Conservation (phyloP, 805 yeast species). For the Danielia reshetovae region DNA sequence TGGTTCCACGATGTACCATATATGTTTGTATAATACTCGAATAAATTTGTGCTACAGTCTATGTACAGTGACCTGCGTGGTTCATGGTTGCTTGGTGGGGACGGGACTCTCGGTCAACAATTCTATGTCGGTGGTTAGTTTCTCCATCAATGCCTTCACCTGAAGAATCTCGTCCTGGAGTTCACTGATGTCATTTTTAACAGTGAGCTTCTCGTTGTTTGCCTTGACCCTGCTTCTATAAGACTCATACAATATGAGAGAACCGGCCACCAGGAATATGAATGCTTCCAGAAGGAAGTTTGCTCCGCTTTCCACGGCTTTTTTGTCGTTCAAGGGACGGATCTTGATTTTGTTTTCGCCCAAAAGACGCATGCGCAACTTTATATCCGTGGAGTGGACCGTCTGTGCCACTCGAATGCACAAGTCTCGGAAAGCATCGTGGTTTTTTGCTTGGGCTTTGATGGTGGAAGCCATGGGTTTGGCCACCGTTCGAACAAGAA, state of each 20-base stretch:
- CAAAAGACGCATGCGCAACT: slow-evolving; percentile 54
- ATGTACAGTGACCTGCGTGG: no score
- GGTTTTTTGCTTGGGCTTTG: slow-evolving; percentile 72
- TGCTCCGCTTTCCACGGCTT: slow-evolving; percentile 82
- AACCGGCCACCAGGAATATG: slow-evolving; percentile 77
- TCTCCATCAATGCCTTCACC: slow-evolving; percentile 31
- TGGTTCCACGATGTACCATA: slow-evolving; percentile 17
- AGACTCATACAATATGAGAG: slow-evolving; percentile 68
- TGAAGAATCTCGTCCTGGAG: slow-evolving; percentile 68
- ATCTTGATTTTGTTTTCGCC: slow-evolving; percentile 53
- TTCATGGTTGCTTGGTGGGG: background rate
- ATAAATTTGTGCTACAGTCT: no score
- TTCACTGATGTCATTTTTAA: slow-evolving; percentile 67
- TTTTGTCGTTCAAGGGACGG: slow-evolving; percentile 76
- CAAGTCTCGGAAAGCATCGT: slow-evolving; percentile 53
- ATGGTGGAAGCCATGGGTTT: slow-evolving; percentile 73
- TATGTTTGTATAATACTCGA: slow-evolving; percentile 15
- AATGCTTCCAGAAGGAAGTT: slow-evolving; percentile 72
- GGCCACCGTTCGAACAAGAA: slow-evolving; percentile 69
- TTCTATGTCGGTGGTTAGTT: slow-evolving; percentile 12
- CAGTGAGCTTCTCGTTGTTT: slow-evolving; percentile 52
- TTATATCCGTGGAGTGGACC: slow-evolving; percentile 62
- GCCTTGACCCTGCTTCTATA: slow-evolving; percentile 65
- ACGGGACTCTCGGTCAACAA: slow-evolving; percentile 4
- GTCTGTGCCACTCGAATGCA: slow-evolving; percentile 73